Evolutionary conservation across 1,139 yeast species (phyloP).

Genomic region (Pichia sp.): DNA sequence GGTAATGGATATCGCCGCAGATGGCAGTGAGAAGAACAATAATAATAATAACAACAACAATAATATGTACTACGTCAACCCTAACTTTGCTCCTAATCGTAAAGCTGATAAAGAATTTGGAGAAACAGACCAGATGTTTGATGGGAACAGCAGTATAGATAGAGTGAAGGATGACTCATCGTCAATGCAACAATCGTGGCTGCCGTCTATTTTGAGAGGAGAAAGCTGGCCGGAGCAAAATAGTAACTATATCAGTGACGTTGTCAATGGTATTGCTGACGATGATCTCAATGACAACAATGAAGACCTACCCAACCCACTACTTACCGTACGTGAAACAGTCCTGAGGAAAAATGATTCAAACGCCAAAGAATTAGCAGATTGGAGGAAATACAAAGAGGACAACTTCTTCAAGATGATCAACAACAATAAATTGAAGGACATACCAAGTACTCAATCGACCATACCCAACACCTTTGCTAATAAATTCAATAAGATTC

Average conservation of each 20-base stretch:
- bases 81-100: slow-evolving; percentile 21
- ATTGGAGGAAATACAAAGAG: slow-evolving; percentile 28
- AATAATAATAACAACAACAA: slow-evolving; percentile 16
- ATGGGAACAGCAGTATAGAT: background rate
- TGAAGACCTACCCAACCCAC: slow-evolving; percentile 10
- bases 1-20: background rate
- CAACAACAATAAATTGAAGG: slow-evolving; percentile 19
- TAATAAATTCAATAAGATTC: slow-evolving; percentile 20
- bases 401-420: slow-evolving; percentile 21
- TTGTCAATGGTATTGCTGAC: slow-evolving; percentile 2
- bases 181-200: slow-evolving; percentile 20
- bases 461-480: slow-evolving; percentile 30
- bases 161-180: background rate
- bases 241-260: slow-evolving; percentile 2
- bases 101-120: slow-evolving; percentile 10
- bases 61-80: slow-evolving; percentile 20
- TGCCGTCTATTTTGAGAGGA: slow-evolving; percentile 27
- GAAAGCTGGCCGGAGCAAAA: slow-evolving; percentile 27
- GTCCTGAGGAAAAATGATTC: slow-evolving; percentile 21
- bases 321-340: slow-evolving; percentile 22
- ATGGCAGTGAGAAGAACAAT: background rate
- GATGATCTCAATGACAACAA: background rate
- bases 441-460: slow-evolving; percentile 20
- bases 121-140: background rate
- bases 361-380: slow-evolving; percentile 24